Conservation (phyloP, 768 basidiomycete genomes). For the Sistotremastrum suecicum region DNA sequence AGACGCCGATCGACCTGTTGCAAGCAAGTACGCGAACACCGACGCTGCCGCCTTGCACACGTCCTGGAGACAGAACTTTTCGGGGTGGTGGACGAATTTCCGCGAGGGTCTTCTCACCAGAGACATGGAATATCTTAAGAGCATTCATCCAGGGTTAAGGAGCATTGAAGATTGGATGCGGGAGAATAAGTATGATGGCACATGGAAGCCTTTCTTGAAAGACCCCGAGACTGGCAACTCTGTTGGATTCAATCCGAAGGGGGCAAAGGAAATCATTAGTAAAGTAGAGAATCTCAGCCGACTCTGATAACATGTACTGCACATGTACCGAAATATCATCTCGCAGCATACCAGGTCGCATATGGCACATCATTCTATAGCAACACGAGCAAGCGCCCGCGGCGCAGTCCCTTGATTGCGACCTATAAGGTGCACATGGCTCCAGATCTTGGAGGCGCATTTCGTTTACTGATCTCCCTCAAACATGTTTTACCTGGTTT, state of each 20-base stretch:
- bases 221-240: constrained; percentile 10
- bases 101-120: constrained; percentile 28
- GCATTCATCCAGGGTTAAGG: constrained; percentile 21
- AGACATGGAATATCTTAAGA: constrained; percentile 30
- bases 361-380: too few relatives aligned
- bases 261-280: too few relatives aligned
- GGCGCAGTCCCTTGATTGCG: too few relatives aligned
- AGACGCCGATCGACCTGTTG: constrained; percentile 18
- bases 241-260: constrained; percentile 4
- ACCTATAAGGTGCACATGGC: too few relatives aligned
- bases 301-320: too few relatives aligned
- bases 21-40: constrained; percentile 19
- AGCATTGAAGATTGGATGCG: constrained; percentile 30
- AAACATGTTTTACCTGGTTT: too few relatives aligned
- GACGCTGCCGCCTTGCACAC: constrained; percentile 18
- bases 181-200: constrained; percentile 18
- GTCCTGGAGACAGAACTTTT: constrained; percentile 26
- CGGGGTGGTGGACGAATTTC: constrained; percentile 28
- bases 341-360: too few relatives aligned
- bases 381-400: too few relatives aligned
- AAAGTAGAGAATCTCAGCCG: too few relatives aligned
- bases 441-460: too few relatives aligned
- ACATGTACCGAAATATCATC: too few relatives aligned
- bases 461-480: too few relatives aligned
- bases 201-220: constrained; percentile 10